Percentiles rank a stretch among this genome's conserved stretches.
Evolutionary conservation across 1,284 basidiomycete genomes (phyloP).

Genomic region (Apiotrichum siamense): DNA sequence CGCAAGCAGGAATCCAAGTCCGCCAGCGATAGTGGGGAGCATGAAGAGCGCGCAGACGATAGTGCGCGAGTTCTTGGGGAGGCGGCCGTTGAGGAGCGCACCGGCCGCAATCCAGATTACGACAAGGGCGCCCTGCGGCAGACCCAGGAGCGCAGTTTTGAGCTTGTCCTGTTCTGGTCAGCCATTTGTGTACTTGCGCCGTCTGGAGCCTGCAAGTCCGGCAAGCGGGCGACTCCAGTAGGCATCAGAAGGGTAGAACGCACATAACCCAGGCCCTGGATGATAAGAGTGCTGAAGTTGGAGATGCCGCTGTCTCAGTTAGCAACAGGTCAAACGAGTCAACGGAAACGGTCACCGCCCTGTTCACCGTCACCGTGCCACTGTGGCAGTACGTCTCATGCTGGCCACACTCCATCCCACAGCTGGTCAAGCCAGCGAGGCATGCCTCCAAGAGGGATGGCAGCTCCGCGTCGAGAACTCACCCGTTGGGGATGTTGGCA

Average conservation of each 20-base stretch:
- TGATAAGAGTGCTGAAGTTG: constrained; percentile 45
- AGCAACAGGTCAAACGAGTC: too few relatives aligned
- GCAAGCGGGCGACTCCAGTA: neutral
- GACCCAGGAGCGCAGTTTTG: constrained; percentile 43
- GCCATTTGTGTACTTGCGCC: too few relatives aligned
- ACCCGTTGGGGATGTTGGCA: constrained; percentile 45
- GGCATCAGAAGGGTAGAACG: neutral
- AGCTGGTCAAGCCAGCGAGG: too few relatives aligned
- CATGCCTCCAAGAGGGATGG: too few relatives aligned
- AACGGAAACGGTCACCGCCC: too few relatives aligned
- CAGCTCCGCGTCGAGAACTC: too few relatives aligned
- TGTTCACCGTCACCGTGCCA: too few relatives aligned
- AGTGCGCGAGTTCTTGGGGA: constrained; percentile 43
- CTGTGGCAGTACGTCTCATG: too few relatives aligned
- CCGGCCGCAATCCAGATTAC: constrained; percentile 42
- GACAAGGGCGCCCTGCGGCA: constrained; percentile 44
- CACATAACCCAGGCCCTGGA: constrained; percentile 38
- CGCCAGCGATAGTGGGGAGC: constrained; percentile 45
- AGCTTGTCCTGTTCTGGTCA: constrained; percentile 31
- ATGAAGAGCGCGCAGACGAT: constrained; percentile 42
- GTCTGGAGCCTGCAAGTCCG: too few relatives aligned
- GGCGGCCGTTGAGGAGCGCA: constrained; percentile 34
- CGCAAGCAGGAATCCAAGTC: constrained; percentile 47
- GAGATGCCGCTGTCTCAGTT: too few relatives aligned
- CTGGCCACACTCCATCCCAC: too few relatives aligned